Base-by-base conservation (phyloP, 2,329 filamentous ascomycete species). In the Paraconiothyrium brasiliense region DNA sequence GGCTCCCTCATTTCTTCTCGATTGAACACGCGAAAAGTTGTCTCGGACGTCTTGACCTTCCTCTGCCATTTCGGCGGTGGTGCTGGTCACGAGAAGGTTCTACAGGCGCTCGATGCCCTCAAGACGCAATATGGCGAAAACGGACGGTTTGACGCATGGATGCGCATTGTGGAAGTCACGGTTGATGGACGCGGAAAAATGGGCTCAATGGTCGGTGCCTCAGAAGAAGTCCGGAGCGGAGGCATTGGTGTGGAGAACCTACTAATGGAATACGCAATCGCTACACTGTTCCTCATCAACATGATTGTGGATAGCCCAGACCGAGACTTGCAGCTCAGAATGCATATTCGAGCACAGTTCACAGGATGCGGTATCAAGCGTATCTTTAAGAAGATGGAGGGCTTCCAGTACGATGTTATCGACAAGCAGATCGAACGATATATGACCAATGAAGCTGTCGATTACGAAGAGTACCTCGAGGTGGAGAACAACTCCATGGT, bases 231-330 rank as follows among this genome's bases (percentile, higher is more conserved):
- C 61, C 91, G 95, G 70, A 97, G 92, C 72, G 95, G 95, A 67
- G 95, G 95, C 67, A 96, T 97, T 74, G 95, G 95, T 77, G 97
- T 98, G 90, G 95, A 99, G 85, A 98, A 98, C 79, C 84, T 97
- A 73, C 86, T 99, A 57, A 98, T 99, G 95, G 95, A 99, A 85
- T 99, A 99, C 76, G 94, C 94, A 43, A 92, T 98, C 52, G 92
- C 94, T 37, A 97, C 94, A 1, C 87, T 99, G 73, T 93, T 98
- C 76, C 85, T 99, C 74, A 89, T 98, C 84, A 99, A 98, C 82
- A 97, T 96, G 90, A 87, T 98, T 70, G 89, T 99, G 64, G 95
- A 98, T 79, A 92, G 93, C 3, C 91, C 94, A 0, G 92, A 96
- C 74, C 87, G 88, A 71, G 95, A 99, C 74, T 83, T 99, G 67